phyloP scores from a whole-genome alignment of 345 rosid species.

The Populus pruinosa region DNA sequence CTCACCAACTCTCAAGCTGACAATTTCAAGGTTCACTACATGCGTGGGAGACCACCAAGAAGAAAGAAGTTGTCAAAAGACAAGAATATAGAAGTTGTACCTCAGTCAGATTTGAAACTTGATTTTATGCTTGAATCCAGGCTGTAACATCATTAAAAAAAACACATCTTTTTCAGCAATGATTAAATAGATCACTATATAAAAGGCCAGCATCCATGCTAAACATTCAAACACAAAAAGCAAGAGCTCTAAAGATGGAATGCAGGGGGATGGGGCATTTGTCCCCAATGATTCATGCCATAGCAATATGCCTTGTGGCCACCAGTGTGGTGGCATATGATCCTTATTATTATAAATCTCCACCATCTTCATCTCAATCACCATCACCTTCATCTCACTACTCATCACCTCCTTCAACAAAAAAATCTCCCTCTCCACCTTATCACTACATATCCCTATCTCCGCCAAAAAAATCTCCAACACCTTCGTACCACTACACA shows the following conservation, averaged over 20 bases:
- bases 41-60: constrained; percentile 9
- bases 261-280: constrained; percentile 21
- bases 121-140: constrained; percentile 21
- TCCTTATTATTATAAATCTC: constrained; percentile 15
- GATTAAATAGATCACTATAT: constrained; percentile 22
- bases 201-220: constrained; percentile 3
- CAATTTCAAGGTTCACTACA: not conserved
- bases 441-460: constrained; percentile 12
- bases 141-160: constrained; percentile 11
- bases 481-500: constrained; percentile 5
- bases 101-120: constrained; percentile 2
- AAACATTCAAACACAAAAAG: constrained; percentile 6
- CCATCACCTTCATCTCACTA: constrained; percentile 7
- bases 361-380: not conserved
- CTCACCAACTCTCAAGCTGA: not conserved
- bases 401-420: constrained; percentile 4
- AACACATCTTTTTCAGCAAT: not conserved
- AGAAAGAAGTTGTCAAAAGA: not conserved
- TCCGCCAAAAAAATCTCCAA: not conserved
- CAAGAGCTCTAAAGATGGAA: constrained; percentile 22
- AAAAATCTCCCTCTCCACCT: not conserved
- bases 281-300: constrained; percentile 24
- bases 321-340: constrained; percentile 16
- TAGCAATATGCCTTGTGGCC: constrained; percentile 34
- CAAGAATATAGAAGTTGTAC: not conserved